Percentiles rank a stretch among this genome's conserved stretches.
Evolutionary conservation across 1,284 basidiomycete species (phyloP).

Genomic region (Gymnopus androsaceus): DNA sequence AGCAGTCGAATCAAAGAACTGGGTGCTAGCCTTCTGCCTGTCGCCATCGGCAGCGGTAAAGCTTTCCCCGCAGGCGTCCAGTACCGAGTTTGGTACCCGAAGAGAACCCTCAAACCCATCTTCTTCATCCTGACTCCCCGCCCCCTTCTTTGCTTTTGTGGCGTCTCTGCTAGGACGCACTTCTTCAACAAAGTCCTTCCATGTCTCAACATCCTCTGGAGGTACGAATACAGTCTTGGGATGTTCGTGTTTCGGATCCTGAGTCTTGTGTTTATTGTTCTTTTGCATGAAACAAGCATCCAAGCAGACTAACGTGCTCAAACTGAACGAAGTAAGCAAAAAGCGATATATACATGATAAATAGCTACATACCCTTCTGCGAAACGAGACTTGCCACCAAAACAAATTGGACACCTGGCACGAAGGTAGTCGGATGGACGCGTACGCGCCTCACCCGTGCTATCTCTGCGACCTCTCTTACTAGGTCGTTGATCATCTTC

Average conservation of each 20-base stretch:
- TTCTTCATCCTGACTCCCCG: not conserved
- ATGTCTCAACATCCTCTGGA: not conserved
- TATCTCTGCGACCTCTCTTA: not conserved
- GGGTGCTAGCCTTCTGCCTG: slow-evolving; percentile 9
- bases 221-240: slow-evolving; percentile 18
- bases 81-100: slow-evolving; percentile 27
- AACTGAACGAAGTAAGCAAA: not conserved
- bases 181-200: not conserved
- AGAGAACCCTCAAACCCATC: slow-evolving; percentile 13
- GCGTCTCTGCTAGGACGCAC: not conserved
- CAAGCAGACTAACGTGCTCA: slow-evolving; percentile 12
- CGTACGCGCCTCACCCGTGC: not conserved
- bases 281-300: slow-evolving; percentile 19
- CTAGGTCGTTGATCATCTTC: not conserved
- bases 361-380: not conserved
- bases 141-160: slow-evolving; percentile 9
- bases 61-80: slow-evolving; percentile 33
- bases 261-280: slow-evolving; percentile 4
- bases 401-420: slow-evolving; percentile 9
- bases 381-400: not conserved
- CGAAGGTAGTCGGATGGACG: slow-evolving; percentile 2
- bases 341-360: not conserved
- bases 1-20: slow-evolving; percentile 2
- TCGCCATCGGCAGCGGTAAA: slow-evolving; percentile 37
- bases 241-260: slow-evolving; percentile 4